Base-by-base conservation (phyloP, 768 basidiomycete species). In the Sarcodon sp. region DNA sequence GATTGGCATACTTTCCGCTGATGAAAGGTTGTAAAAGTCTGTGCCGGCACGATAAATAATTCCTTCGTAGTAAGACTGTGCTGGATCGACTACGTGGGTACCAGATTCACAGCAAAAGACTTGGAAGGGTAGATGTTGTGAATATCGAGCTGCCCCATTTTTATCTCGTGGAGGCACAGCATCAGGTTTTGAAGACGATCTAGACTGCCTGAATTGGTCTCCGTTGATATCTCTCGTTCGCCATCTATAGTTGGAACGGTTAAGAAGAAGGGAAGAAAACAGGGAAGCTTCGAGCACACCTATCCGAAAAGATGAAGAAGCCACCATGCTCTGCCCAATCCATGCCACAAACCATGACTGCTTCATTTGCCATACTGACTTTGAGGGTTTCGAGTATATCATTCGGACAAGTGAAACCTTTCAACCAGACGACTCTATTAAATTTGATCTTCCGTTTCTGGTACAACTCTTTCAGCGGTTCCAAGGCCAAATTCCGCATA, bases 291-390 rank as follows among this genome's bases (percentile, higher is more conserved):
- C 46, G 51, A 39, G 48, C 43, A 44, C 54, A 89, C 92, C 94
- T 74, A 64, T 97, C 94, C 13, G 93, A 97, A 66, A 96, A 98
- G 55, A 97, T 92, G 71, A 97, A 99, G 66, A 90, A 86, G 0
- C 92, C 92, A 53, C 91, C 88, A 58, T 92, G 87, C 64, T 99
- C 93, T 9, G 92, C 94, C 96, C 96, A 99, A 60, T 99, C 96
- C 94, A 98, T 98, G n/a, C 93, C 94, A 60, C 96, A 98, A 1
- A 97, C 91, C 89, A 99, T 90, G 0, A 92, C 89, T 3, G 96
- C 96, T 54, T 92, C 79, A 60, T 98, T 99, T 33, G 76, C 75
- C 54, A 85, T 73, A 61, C 86, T 89, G 51, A 97, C 84, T 53
- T 92, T 82, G 60, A 98, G 80, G 18, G 87, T 94, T 66, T 99